phyloP scores from a whole-genome alignment of 2,329 filamentous ascomycete genomes.

The Fusarium sp. region DNA sequence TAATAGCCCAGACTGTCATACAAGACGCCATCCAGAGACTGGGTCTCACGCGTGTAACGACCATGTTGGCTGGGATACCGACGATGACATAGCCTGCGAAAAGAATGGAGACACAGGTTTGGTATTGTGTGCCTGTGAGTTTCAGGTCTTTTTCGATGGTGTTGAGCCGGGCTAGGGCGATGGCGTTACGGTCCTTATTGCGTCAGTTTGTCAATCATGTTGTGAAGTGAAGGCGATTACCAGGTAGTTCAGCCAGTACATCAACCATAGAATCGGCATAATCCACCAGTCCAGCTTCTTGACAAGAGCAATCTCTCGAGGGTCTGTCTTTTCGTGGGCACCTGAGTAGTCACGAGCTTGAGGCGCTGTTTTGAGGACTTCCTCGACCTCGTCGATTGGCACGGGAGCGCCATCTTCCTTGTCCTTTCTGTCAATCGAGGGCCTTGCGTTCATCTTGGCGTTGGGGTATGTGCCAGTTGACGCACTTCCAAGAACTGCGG shows the following conservation, averaged over 20 bases:
- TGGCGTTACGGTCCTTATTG: slow-evolving; percentile 56
- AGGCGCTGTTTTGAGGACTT: slow-evolving; percentile 13
- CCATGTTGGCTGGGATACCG: slow-evolving; percentile 57
- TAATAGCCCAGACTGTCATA: slow-evolving; percentile 61
- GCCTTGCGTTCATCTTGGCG: background rate
- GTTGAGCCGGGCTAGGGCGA: slow-evolving; percentile 55
- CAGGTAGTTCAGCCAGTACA: slow-evolving; percentile 58
- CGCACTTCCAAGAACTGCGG: background rate
- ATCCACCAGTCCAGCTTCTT: slow-evolving; percentile 37
- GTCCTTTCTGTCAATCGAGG: background rate
- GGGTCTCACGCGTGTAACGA: slow-evolving; percentile 56
- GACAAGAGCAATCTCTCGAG: slow-evolving; percentile 35
- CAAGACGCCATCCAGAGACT: slow-evolving; percentile 54
- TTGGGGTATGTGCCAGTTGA: too few species aligned
- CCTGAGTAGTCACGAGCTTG: slow-evolving; percentile 34
- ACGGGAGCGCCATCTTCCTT: background rate
- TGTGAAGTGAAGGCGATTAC: background rate
- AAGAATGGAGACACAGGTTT: slow-evolving; percentile 47
- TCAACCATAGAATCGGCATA: slow-evolving; percentile 50
- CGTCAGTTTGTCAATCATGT: background rate
- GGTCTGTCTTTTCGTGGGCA: slow-evolving; percentile 36
- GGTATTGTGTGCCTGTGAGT: slow-evolving; percentile 44
- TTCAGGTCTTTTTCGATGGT: slow-evolving; percentile 46
- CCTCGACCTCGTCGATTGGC: slow-evolving; percentile 16
- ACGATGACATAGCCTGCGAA: slow-evolving; percentile 59